These are phyloP conservation scores for Diaporthe velutina DNA, from an alignment of 2,329 filamentous ascomycete genomes.

Conservation along the genomic window DNA sequence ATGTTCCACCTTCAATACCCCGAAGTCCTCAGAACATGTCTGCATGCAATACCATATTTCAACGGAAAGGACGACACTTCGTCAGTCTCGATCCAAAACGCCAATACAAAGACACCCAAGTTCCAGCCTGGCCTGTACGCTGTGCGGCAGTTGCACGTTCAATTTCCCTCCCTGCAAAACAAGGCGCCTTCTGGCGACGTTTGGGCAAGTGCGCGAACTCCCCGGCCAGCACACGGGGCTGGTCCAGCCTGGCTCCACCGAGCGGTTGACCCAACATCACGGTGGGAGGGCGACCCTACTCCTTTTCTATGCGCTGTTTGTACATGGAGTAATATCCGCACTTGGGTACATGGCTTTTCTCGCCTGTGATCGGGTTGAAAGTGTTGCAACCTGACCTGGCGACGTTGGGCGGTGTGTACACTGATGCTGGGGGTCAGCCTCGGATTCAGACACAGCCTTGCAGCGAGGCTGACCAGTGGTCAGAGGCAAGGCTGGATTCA, in stretches of 20 bases:
- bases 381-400: slow-evolving; percentile 85
- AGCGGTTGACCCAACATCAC: slow-evolving; percentile 16
- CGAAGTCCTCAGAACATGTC: not conserved
- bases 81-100: not conserved
- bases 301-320: slow-evolving; percentile 61
- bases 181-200: not conserved
- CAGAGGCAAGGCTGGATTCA: slow-evolving; percentile 38
- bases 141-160: not conserved
- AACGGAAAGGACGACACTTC: not conserved
- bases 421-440: slow-evolving; percentile 49
- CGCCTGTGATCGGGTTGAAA: slow-evolving; percentile 83
- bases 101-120: not conserved
- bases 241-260: slow-evolving; percentile 13
- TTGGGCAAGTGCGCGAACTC: slow-evolving; percentile 14
- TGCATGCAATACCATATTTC: not conserved
- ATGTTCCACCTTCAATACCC: not conserved
- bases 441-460: slow-evolving; percentile 22
- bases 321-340: slow-evolving; percentile 79
- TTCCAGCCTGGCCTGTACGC: not conserved
- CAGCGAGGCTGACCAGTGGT: slow-evolving; percentile 26
- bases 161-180: not conserved
- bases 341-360: slow-evolving; percentile 77
- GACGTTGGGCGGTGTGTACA: slow-evolving; percentile 92
- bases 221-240: not conserved
- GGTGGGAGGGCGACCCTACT: not conserved